These are phyloP conservation scores for Zymoseptoria passerinii DNA, from an alignment of 2,329 filamentous ascomycete genomes.

Conservation along the genomic window DNA sequence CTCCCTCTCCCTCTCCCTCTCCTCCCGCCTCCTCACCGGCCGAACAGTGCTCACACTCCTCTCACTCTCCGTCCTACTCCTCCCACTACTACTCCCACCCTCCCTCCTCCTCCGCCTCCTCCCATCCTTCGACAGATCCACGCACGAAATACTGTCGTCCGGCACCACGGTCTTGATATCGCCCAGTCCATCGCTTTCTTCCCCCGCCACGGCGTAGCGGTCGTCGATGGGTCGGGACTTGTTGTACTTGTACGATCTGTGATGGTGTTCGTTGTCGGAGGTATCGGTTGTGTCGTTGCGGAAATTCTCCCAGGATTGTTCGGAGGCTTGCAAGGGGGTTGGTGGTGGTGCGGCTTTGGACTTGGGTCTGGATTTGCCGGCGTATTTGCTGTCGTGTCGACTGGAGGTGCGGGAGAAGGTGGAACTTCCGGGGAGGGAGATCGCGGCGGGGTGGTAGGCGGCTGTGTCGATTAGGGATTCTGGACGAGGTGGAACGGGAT, in stretches of 20 bases:
- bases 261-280: background rate
- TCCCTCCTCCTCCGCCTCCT: conserved; percentile 4
- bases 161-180: conserved; percentile 40
- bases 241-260: background rate
- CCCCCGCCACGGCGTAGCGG: conserved; percentile 8
- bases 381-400: conserved; percentile 1
- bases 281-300: background rate
- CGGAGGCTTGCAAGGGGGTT: background rate
- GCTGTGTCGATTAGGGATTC: conserved; percentile 5
- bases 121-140: conserved; percentile 11
- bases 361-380: background rate
- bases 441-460: conserved; percentile 20
- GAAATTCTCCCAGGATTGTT: conserved; percentile 17
- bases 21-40: conserved; percentile 13
- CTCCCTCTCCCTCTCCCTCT: conserved; percentile 5
- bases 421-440: conserved; percentile 13
- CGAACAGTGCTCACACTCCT: conserved; percentile 22
- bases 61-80: conserved; percentile 11
- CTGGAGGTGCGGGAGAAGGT: conserved; percentile 10
- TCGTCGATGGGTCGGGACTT: background rate
- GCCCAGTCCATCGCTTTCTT: conserved; percentile 32
- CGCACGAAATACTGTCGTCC: conserved; percentile 42
- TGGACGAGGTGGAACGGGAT: conserved; percentile 8
- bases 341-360: background rate
- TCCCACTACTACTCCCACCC: conserved; percentile 11